Base-by-base conservation (phyloP, 345 rosid genomes). In the Brassica napus region DNA sequence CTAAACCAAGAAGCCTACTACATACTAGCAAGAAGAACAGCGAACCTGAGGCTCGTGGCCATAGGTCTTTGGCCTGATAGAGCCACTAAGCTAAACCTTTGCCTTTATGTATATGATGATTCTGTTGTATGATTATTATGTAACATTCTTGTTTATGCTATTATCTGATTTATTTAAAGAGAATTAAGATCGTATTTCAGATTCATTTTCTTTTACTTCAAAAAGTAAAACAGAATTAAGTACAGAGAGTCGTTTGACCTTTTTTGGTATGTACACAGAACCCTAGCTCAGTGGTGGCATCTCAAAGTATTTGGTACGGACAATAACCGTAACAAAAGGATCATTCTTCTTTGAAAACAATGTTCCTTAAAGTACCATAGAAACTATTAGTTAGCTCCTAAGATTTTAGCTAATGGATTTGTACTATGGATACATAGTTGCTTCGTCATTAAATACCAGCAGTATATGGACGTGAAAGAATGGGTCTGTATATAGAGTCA, bases 231-330 rank as follows among this genome's bases (percentile, higher is more conserved):
- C 65, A 73, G 31, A 65, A 21, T 65, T 54, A 66, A 31, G 62
- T 54, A 39, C 61, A 24, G 55, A 74, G 55, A 66, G 68, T 54
- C 5, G 26, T 44, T 44, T 62, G 21, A 32, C 72, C n/a, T 16
- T 3, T 28, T 44, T 55, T 44, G 16, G 0, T 74, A 74, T 63
- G 65, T 74, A 73, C 75, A 61, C 42, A 6, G 67, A 63, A 14
- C 55, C 55, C 55, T 47, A 47, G 16, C 6, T 91, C 86, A 94
- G 73, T 6, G 98, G 97, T 31, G 95, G 94, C 97, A 94, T 89
- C 49, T 94, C 92, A 78, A 92, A 92, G 81, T 86, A 86, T 68
- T 89, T 92, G 2, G 92, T 91, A 39, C 98, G 94, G 54, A 94
- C 91, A 76, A 8, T 73, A 39, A 69, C 3, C 58, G 4, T 4